Base-by-base conservation (phyloP, 306 rosid species). In the Mimosa pudica region DNA sequence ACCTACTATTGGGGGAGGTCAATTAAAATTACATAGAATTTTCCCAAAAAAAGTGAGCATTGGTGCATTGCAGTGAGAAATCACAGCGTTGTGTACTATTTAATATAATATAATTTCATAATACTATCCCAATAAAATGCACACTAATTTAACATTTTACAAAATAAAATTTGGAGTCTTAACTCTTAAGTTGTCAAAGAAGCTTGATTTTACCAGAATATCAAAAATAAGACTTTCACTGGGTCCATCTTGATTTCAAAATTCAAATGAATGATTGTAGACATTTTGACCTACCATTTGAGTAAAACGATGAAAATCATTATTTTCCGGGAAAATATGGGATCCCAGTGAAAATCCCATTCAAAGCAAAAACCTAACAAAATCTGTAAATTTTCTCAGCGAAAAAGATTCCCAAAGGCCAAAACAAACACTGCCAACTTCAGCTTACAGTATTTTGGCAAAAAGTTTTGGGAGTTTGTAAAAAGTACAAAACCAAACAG, bases 261-360 rank as follows among this genome's bases (percentile, higher is more conserved):
- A 70, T 32, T 16, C 10, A 48, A 36, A 58, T 36, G 68, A 64
- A 20, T 47, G 35, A 42, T 32, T 17, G 16, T 13, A 68, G 51
- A 42, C 1, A 79, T 47, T 13, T 5, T 46, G 54, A 12, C 66
- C 65, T 0, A 18, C 44, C 10, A 5, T 36, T 30, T 24, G 12
- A 17, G 67, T 0, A 54, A 14, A 67, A 41, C 5, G 46, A 17
- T 38, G 71, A 65, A 14, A 35, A 65, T 65, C 75, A 10, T 12
- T 68, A 30, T 62, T 71, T 44, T 77, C 71, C 18, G 24, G 9
- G 65, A 82, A 42, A 72, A 71, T 65, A 42, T 10, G 45, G 72
- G 64, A 38, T 61, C 47, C 6, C 62, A 17, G 38, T 32, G 77
- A 11, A 74, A 38, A 54, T 71, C 47, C 41, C 42, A 45, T 48